Evolutionary conservation across 768 basidiomycete genomes (phyloP).

Genomic region (Calocera cornea): DNA sequence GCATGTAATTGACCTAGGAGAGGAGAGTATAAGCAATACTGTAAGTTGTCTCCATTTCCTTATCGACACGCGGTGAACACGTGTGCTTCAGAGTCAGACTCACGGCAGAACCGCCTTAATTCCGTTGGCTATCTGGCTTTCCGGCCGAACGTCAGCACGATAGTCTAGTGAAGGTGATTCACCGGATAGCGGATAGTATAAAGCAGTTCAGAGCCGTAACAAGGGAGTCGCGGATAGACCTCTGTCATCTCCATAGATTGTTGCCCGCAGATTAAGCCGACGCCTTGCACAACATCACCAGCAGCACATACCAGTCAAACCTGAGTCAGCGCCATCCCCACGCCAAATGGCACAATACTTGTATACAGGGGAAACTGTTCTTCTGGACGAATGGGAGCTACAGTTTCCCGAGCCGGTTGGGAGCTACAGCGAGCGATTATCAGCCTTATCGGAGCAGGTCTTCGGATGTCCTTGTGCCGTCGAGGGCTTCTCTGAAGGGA

Average conservation of each 20-base stretch:
- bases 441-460: background rate
- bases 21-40: background rate
- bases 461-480: background rate
- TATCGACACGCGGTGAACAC: background rate
- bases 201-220: slow-evolving; percentile 92
- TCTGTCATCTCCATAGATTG: slow-evolving; percentile 71
- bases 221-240: slow-evolving; percentile 72
- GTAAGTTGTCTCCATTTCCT: background rate
- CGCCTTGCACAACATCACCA: background rate
- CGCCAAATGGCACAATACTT: background rate
- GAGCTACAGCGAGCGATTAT: background rate
- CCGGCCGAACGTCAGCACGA: background rate
- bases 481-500: background rate
- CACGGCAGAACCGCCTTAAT: background rate
- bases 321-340: background rate
- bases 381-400: background rate
- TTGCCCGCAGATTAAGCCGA: no score
- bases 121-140: background rate
- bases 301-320: background rate
- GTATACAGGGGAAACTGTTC: background rate
- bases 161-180: background rate
- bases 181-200: background rate
- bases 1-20: background rate
- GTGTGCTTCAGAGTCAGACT: background rate
- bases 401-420: background rate